Evolutionary conservation across 83 land plant genomes (phyloP), one percentile per base, ranked within the genome.

Genomic region (Picea abies): DNA sequence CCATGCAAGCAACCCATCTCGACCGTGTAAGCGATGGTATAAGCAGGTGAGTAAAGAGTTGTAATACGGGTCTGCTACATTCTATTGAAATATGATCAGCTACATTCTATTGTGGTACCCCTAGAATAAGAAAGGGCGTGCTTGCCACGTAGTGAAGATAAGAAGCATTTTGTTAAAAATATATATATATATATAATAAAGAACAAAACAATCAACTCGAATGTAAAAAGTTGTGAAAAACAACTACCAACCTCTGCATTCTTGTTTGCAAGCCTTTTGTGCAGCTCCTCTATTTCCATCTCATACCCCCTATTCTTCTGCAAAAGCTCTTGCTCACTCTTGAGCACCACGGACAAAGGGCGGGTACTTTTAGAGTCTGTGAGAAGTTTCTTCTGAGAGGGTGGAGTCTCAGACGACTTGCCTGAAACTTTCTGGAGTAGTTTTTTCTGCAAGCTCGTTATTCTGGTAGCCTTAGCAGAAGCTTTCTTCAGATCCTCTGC

Each of bases 321-420:
- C 82, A 91, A 25, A 39, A 91, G 90, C 84, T 91, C 93, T 71
- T 91, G 84, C 81, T 91, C 93, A 49, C 90, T 91, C 67, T 89
- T 85, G 66, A 91, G 84, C 85, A 91, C 93, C 91, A 91, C 86
- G 15, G 88, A 91, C 73, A 91, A 70, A 25, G 93, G 87, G 82
- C 93, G 86, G 32, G 91, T 87, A 78, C 83, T 87, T 81, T 91
- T 91, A 26, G 83, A 88, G 60, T 89, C 93, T 0, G 85, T 78
- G 69, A 91, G 63, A 47, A 89, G 88, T 83, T 87, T 91, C 67
- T 47, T 75, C 78, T 84, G 84, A 10, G 61, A 84, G 12, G 56
- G 56, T 44, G 75, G 81, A 20, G 39, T 60, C 71, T 73, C 84
- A 14, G 83, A 70, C 1, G 80, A 78, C 22, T 60, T 58, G 65